Percentiles rank a stretch among this genome's conserved stretches.
These are phyloP conservation scores for Hyaloscypha hepaticicola DNA, from an alignment of 495 filamentous ascomycete species.

Conservation along the genomic window DNA sequence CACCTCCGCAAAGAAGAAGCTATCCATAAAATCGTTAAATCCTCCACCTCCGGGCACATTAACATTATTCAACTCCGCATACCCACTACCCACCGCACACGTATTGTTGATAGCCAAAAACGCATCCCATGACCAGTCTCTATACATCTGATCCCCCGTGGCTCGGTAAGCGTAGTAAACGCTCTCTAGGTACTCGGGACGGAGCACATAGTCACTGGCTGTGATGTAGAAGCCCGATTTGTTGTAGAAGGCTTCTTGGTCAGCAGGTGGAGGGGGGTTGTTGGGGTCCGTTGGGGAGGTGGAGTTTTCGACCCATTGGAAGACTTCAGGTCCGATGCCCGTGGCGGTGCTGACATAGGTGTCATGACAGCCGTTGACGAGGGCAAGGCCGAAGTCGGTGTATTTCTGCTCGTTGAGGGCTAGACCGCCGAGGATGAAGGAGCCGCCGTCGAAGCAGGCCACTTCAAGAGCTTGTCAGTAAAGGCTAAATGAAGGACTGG, in stretches of 20 bases:
- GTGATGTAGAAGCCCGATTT: conserved; percentile 72
- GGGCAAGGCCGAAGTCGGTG: conserved; percentile 69
- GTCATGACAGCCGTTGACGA: conserved; percentile 71
- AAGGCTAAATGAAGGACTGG: neutral
- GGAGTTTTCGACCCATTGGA: conserved; percentile 57
- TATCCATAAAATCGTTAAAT: conserved; percentile 74
- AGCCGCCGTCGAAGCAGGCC: conserved; percentile 84
- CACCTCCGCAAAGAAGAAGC: conserved; percentile 88
- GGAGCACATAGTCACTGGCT: conserved; percentile 61
- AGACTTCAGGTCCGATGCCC: conserved; percentile 76
- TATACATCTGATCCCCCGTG: conserved; percentile 70
- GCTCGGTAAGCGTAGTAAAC: conserved; percentile 85
- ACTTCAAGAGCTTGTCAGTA: conserved; percentile 32
- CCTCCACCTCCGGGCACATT: conserved; percentile 59
- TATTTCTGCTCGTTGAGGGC: conserved; percentile 63
- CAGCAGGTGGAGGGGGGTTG: conserved; percentile 42
- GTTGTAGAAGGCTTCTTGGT: conserved; percentile 58
- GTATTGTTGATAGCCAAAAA: conserved; percentile 69
- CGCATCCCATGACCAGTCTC: conserved; percentile 83
- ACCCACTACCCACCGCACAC: conserved; percentile 64
- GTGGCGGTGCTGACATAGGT: conserved; percentile 71
- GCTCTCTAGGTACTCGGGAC: conserved; percentile 85
- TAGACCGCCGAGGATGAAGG: conserved; percentile 81
- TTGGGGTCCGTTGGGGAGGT: conserved; percentile 30
- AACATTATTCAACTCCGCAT: conserved; percentile 64